Percentiles rank a stretch among this genome's conserved stretches.
These are phyloP conservation scores for Diutina ranongensis DNA, from an alignment of 1,139 yeast genomes.

Conservation along the genomic window DNA sequence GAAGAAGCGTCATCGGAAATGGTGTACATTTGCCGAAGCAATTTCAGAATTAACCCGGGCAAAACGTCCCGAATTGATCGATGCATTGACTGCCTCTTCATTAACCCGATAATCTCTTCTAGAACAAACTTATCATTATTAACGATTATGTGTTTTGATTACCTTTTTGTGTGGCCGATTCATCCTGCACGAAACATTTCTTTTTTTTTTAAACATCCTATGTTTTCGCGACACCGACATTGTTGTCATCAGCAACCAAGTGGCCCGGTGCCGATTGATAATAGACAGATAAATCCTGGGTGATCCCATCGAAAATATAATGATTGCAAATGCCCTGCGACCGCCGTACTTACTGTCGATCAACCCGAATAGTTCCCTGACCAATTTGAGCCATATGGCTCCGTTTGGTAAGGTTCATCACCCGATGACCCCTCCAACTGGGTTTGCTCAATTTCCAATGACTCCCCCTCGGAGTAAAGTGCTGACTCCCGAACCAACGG, in stretches of 20 bases:
- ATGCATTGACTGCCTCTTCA: slow-evolving; percentile 29
- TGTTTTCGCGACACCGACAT: too few species aligned
- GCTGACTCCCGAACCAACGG: slow-evolving; percentile 17
- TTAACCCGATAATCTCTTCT: not conserved
- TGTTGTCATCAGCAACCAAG: too few species aligned
- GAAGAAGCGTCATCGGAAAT: slow-evolving; percentile 45
- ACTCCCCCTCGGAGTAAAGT: slow-evolving; percentile 8
- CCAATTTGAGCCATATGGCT: slow-evolving; percentile 9
- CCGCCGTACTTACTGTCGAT: slow-evolving; percentile 12
- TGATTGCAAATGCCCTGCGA: slow-evolving; percentile 8
- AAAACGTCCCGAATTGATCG: slow-evolving; percentile 57
- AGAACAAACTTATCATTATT: too few species aligned
- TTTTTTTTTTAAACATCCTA: too few species aligned
- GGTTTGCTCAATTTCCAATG: slow-evolving; percentile 6
- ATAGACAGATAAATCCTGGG: too few species aligned
- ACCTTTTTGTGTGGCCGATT: too few species aligned
- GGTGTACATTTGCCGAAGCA: slow-evolving; percentile 74
- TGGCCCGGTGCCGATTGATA: too few species aligned
- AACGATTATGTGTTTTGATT: too few species aligned
- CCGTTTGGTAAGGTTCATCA: slow-evolving; percentile 8
- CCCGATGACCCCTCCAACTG: slow-evolving; percentile 10
- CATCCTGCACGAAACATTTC: too few species aligned
- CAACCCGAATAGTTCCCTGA: slow-evolving; percentile 14
- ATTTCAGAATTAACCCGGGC: slow-evolving; percentile 46
- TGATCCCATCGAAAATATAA: slow-evolving; percentile 7